Evolutionary conservation across 208 protist genomes (phyloP).

Genomic region (Acanthamoeba castellanii): DNA sequence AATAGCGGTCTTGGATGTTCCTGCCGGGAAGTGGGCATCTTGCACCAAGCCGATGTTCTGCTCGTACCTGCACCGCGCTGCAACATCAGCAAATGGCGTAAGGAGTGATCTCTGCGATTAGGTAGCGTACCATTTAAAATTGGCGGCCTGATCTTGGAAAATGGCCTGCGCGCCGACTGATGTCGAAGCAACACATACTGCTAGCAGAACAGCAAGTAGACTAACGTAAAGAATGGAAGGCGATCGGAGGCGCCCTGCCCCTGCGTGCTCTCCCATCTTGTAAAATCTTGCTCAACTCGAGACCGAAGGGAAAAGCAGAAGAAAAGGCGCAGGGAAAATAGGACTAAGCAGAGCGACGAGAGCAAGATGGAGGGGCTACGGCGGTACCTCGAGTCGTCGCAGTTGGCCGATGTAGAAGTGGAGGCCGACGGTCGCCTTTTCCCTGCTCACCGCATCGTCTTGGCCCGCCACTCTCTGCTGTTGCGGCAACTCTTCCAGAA

Average conservation of each 20-base stretch:
- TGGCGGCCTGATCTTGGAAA: background rate
- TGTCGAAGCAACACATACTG: background rate
- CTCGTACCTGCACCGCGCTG: background rate
- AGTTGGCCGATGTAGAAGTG: background rate
- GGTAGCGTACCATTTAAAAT: background rate
- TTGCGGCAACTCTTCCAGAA: background rate
- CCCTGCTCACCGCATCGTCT: background rate
- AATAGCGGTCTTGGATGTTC: background rate
- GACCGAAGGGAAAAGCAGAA: background rate
- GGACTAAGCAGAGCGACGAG: background rate
- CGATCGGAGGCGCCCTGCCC: background rate
- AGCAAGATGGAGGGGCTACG: background rate
- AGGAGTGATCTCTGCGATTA: background rate
- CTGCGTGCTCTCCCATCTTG: background rate
- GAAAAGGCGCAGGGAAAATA: background rate
- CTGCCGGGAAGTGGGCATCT: background rate
- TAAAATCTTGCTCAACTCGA: background rate
- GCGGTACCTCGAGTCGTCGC: background rate
- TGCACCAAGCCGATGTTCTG: background rate
- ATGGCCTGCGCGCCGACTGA: background rate
- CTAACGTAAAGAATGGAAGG: background rate
- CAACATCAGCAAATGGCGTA: background rate
- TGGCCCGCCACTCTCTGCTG: background rate
- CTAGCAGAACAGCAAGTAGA: background rate
- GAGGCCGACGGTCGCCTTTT: background rate